Evolutionary conservation across 345 rosid genomes (phyloP).

Genomic region (Passiflora organensis): DNA sequence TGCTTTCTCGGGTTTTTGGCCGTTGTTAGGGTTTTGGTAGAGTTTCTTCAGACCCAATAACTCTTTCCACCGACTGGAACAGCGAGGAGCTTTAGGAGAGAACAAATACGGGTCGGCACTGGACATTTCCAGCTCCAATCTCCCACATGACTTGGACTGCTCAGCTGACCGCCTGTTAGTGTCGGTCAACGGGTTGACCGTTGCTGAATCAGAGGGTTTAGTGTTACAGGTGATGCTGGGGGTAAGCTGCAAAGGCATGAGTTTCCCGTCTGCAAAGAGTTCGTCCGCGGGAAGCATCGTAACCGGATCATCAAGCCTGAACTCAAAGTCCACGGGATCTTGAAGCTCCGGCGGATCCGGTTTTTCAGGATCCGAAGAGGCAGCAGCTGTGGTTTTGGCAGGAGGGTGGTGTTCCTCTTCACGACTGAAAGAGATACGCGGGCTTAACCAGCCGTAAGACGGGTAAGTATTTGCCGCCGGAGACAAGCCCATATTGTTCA

Average conservation of each 20-base stretch:
- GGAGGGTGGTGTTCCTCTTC: slow-evolving; percentile 30
- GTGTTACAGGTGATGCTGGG: too few species aligned
- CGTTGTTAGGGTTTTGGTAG: slow-evolving; percentile 34
- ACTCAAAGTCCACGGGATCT: slow-evolving; percentile 72
- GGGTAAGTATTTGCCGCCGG: slow-evolving; percentile 39
- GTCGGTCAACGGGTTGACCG: slow-evolving; percentile 14
- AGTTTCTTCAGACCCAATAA: slow-evolving; percentile 68
- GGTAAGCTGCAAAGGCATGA: slow-evolving; percentile 63
- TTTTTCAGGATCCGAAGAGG: slow-evolving; percentile 3
- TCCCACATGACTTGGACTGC: slow-evolving; percentile 21
- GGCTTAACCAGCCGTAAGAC: slow-evolving; percentile 56
- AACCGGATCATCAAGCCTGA: slow-evolving; percentile 74
- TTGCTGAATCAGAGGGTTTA: background rate
- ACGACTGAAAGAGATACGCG: slow-evolving; percentile 52
- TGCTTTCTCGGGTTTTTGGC: slow-evolving; percentile 14
- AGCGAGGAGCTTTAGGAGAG: slow-evolving; percentile 78
- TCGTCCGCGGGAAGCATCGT: slow-evolving; percentile 89
- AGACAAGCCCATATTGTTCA: slow-evolving; percentile 52
- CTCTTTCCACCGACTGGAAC: slow-evolving; percentile 94
- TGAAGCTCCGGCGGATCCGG: slow-evolving; percentile 24
- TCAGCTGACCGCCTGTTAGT: too few species aligned
- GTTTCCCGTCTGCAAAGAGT: slow-evolving; percentile 82
- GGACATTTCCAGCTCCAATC: slow-evolving; percentile 34
- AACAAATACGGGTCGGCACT: slow-evolving; percentile 41
- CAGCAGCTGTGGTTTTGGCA: background rate